Evolutionary conservation across 2,329 filamentous ascomycete genomes (phyloP), one percentile per base, ranked within the genome.

Genomic region (Hymenoscyphus fructigenus): DNA sequence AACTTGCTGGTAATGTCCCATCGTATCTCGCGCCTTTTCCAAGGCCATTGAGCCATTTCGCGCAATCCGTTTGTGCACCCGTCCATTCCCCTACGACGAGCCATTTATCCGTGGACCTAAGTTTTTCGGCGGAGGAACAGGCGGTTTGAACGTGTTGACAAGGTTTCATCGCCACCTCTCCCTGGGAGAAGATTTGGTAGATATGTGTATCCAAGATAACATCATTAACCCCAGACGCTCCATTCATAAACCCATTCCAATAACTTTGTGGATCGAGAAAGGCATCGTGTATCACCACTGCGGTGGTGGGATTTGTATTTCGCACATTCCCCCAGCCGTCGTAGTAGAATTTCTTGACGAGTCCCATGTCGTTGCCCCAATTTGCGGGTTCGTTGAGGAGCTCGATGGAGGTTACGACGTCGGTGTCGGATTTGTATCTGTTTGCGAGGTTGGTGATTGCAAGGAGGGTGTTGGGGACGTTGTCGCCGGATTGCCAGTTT

Each of bases 231-330:
- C 73, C 69, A 26, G 68, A 63, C 2, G 85, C 86, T n/a, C 77
- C 78, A 62, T 80, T 84, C 74, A 89, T 81, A 75, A 85, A 88
- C 2, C 82, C 84, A 71, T 90, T 90, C 85, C 86, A 91, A 29
- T 72, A 75, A 6, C 79, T 79, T 44, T 78, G 80, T 1, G 83
- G 79, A 4, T 80, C 74, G 41, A 80, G 74, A 76, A 88, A 88
- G 7, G 83, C 85, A 67, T 88, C 85, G 60, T 85, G 83, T 56
- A 91, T 79, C 28, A 88, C 79, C 20, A 90, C 81, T 12, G 81
- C 75, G 1, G 79, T 80, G 29, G 79, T 73, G 2, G 79, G 81
- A 3, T 79, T 82, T 6, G 76, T 71, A 50, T 79, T 75, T 34
- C 81, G 80, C 63, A 83, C 73, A 36, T 74, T 76, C 15, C 77